Conservation (phyloP, 2,329 filamentous ascomycete species). For the Cladophialophora exuberans region DNA sequence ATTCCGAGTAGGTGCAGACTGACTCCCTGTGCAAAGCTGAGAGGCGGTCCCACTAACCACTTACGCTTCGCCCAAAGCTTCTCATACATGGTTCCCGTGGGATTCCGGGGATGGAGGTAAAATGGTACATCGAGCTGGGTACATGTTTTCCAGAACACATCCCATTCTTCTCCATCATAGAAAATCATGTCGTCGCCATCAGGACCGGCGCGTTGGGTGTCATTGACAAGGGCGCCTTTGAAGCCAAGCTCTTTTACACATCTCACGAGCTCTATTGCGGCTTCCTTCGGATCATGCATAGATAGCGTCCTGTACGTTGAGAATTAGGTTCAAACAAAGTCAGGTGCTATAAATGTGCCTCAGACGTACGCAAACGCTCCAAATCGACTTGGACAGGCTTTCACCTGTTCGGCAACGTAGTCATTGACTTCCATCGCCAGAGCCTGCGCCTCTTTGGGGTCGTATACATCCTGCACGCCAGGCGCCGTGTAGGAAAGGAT, state of each 20-base stretch:
- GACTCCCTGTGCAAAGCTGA: conserved; percentile 34
- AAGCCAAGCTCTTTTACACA: conserved; percentile 62
- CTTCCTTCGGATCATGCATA: conserved; percentile 46
- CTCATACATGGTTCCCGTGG: conserved; percentile 48
- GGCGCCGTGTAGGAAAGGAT: conserved; percentile 36
- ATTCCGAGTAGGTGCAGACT: conserved; percentile 34
- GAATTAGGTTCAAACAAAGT: neutral
- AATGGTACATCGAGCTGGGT: conserved; percentile 33
- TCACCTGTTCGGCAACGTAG: conserved; percentile 32
- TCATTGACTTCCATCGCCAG: conserved; percentile 35
- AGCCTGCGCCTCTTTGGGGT: conserved; percentile 32
- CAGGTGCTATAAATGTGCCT: neutral
- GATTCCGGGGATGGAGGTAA: conserved; percentile 34
- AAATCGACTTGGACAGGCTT: conserved; percentile 41
- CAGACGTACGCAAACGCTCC: conserved; percentile 47
- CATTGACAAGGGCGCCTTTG: conserved; percentile 64
- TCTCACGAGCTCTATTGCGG: conserved; percentile 43
- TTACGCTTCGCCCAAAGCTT: conserved; percentile 32
- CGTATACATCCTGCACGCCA: conserved; percentile 34
- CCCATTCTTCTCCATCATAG: conserved; percentile 65
- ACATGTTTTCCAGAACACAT: conserved; percentile 41
- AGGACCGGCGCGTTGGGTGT: conserved; percentile 60
- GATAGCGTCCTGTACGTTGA: conserved; percentile 38
- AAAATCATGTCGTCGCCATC: conserved; percentile 66
- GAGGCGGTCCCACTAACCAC: conserved; percentile 32